A percentile compares a stretch with the other conserved stretches of the same genome.
These are phyloP conservation scores for Thymus quinquecostatus DNA, from an alignment of 257 asterid genomes.

Conservation along the genomic window DNA sequence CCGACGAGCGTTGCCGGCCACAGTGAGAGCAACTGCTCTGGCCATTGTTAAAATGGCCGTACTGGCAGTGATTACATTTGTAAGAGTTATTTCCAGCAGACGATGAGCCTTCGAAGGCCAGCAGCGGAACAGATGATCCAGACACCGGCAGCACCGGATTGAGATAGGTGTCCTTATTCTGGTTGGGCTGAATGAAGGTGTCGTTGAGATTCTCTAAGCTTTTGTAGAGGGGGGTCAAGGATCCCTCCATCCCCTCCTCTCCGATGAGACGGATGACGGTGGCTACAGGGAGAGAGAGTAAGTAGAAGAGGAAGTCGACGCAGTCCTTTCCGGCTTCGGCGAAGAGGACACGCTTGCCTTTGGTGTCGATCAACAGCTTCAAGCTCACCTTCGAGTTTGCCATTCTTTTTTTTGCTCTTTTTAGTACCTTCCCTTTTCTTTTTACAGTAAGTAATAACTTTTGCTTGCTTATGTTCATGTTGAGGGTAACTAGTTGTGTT, in stretches of 20 bases:
- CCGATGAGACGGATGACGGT: conserved; percentile 25
- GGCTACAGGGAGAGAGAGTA: conserved; percentile 39
- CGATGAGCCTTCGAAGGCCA: neutral
- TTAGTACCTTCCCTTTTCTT: neutral
- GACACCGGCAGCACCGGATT: conserved; percentile 22
- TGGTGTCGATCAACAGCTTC: conserved; percentile 47
- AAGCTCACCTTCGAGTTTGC: conserved; percentile 30
- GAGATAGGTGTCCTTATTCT: conserved; percentile 31
- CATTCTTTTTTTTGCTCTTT: neutral
- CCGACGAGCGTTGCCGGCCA: too few species aligned
- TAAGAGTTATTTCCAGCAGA: too few species aligned
- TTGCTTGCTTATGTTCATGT: too few species aligned
- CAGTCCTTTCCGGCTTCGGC: conserved; percentile 45
- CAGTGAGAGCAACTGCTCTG: too few species aligned
- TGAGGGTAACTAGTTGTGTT: too few species aligned
- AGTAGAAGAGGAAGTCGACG: conserved; percentile 46
- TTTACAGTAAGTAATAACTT: too few species aligned
- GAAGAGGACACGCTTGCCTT: conserved; percentile 36
- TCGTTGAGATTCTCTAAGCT: conserved; percentile 38
- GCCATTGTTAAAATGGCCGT: too few species aligned
- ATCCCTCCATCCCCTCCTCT: conserved; percentile 34
- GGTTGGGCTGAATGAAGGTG: conserved; percentile 23
- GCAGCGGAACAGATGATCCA: conserved; percentile 3
- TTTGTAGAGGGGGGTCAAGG: conserved; percentile 29
- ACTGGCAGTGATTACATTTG: too few species aligned